Percentiles rank a stretch among this genome's conserved stretches.
These are phyloP conservation scores for Penicillium longicatenatum DNA, from an alignment of 495 filamentous ascomycete genomes.

Conservation along the genomic window DNA sequence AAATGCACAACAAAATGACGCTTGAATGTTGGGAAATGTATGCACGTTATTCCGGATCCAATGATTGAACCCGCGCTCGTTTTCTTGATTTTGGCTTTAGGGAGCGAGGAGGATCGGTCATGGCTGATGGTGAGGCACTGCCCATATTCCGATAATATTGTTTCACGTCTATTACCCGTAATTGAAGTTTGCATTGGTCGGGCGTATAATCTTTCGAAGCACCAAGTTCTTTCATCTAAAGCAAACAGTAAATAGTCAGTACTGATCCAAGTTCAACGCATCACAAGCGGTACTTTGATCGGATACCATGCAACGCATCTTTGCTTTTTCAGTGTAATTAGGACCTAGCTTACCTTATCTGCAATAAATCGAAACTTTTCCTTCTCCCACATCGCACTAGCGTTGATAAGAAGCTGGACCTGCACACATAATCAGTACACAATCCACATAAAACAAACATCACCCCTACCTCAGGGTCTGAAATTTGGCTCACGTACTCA, in stretches of 20 bases:
- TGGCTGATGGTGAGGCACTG: constrained; percentile 24
- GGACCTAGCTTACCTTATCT: constrained; percentile 43
- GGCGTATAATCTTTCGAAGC: constrained; percentile 34
- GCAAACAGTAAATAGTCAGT: not conserved
- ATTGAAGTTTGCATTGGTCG: constrained; percentile 40
- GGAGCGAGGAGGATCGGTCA: constrained; percentile 30
- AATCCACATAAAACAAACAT: not conserved
- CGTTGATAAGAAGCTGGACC: constrained; percentile 49
- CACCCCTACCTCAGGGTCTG: not conserved
- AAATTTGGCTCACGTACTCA: constrained; percentile 46
- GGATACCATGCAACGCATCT: too few species aligned
- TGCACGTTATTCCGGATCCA: constrained; percentile 3
- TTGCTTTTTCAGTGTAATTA: too few species aligned
- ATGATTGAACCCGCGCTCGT: constrained; percentile 14
- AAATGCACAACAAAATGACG: not conserved
- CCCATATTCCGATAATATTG: constrained; percentile 19
- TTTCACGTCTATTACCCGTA: constrained; percentile 33
- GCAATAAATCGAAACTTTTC: constrained; percentile 54
- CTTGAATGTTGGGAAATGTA: not conserved
- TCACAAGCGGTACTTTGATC: too few species aligned
- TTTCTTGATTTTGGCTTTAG: constrained; percentile 24
- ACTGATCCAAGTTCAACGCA: not conserved
- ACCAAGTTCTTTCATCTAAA: constrained; percentile 43
- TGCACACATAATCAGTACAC: constrained; percentile 20
- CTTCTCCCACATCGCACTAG: constrained; percentile 51